Base-by-base conservation (phyloP, 1,139 yeast species). In the Pichia kudriavzevii region DNA sequence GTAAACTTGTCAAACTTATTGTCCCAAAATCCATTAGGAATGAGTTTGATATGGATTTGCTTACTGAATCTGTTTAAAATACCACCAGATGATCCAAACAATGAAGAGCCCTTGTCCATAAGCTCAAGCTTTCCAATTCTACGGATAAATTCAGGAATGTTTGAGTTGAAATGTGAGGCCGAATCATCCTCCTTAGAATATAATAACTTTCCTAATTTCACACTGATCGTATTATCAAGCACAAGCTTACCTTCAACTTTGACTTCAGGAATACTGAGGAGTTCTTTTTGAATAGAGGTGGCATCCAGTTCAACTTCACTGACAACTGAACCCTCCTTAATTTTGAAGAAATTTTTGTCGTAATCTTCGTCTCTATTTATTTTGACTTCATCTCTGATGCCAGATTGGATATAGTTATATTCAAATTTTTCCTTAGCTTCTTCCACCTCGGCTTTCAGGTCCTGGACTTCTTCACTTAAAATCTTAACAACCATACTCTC, bases 21-120 rank as follows among this genome's bases (percentile, higher is more conserved):
- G 13, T 50, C 48, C 21, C 43, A 46, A 41, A 56, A 61, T 8
- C 69, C 64, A 28, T 71, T 61, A 0, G 79, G 77, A 15, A 61
- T 45, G 41, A 72, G 63, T 42, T 61, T 63, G 40, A 73, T 46
- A 45, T 70, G 73, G 14, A 69, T 49, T 13, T 56, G 54, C 40
- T 61, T 60, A 13, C 53, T 56, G 32, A 63, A 67, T n/a, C 69
- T 63, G 40, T 64, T 66, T 19, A 52, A 49, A 25, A 53, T 47
- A 23, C 55, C 57, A 26, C 58, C 58, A 3, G 46, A 48, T 2
- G 41, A 34, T 5, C 57, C 58, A 41, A 54, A 50, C 19, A 54
- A 35, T 10, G 37, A 31, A 2, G 47, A 36, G 38, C 46, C 31
- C 39, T 46, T 34, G 47, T 50, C 43, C 48, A 45, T 55, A 15